Base-by-base conservation (phyloP, 129 eudicot species). In the sunflower (Helianthus annuus) region DNA sequence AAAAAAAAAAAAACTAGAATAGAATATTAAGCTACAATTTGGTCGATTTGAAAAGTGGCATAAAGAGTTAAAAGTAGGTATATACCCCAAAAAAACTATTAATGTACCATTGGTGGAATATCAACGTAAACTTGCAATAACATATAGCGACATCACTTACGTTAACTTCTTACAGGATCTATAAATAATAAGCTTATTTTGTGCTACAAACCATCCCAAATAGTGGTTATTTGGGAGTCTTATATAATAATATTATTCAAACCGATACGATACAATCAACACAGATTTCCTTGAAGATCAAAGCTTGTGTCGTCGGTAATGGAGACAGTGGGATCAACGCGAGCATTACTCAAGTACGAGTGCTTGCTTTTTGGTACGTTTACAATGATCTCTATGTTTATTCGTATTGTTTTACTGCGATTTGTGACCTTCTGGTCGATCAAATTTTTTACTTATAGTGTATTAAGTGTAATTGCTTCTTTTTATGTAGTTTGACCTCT, bases 301-400 rank as follows among this genome's bases (percentile, higher is more conserved):
- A 64, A 36, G 40, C 48, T 45, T 15, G 55, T 64, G 57, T 24
- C n/a, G 49, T 38, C 17, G 78, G 69, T 64, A 39, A 89, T 89
- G 96, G 96, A 87, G 75, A 78, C 73, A 70, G 69, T 46, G 34
- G 84, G 78, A 52, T 71, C 84, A 69, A 77, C 32, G 24, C 58
- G 17, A 80, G 68, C 48, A 40, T 72, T 13, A 11, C 40, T 59
- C 42, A 87, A 85, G 83, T 87, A 83, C 7, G 92, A 89, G 17
- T 85, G 95, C 82, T 82, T 93, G 82, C 87, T 93, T 51, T 93
- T 93, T 32, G 98, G 96, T 93, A 87, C 6, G 84, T 54, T 19
- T 2, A 16, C 3, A 6, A 1, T 34, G 46, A 11, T 24, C 1
- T 29, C 10, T 57, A 32, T 36, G 22, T 19, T 19, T 19, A 19